Evolutionary conservation across 2,329 filamentous ascomycete species (phyloP).

Genomic region (Cordyceps farinosa): DNA sequence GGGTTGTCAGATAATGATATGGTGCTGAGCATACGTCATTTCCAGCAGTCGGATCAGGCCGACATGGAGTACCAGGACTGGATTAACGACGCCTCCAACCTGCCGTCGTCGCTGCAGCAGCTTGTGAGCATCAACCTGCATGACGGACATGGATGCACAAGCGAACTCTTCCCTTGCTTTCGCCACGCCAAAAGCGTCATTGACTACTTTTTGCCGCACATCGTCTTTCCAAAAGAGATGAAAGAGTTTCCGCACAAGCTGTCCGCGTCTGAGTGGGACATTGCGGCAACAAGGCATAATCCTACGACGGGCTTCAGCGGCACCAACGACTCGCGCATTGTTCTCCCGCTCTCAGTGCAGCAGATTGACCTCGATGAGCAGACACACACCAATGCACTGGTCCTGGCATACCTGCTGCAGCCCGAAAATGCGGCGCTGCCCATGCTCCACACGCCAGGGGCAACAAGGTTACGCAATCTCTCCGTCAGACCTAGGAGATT

Average conservation of each 20-base stretch:
- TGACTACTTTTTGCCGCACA: constrained; percentile 58
- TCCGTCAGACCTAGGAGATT: too few species aligned
- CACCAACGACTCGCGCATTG: constrained; percentile 58
- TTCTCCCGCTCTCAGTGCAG: constrained; percentile 53
- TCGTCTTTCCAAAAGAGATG: constrained; percentile 60
- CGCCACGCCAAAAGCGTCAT: constrained; percentile 50
- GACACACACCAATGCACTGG: constrained; percentile 64
- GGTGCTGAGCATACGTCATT: not conserved
- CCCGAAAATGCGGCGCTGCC: constrained; percentile 44
- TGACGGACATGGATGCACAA: constrained; percentile 48
- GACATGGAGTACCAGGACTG: constrained; percentile 50
- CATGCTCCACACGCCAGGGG: not conserved
- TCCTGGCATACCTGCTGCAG: constrained; percentile 56
- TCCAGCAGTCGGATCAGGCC: constrained; percentile 41
- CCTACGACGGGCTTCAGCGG: constrained; percentile 65
- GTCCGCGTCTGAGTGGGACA: constrained; percentile 64
- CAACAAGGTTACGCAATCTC: too few species aligned
- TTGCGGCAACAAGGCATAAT: constrained; percentile 45
- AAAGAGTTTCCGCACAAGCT: constrained; percentile 63
- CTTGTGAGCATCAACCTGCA: constrained; percentile 55
- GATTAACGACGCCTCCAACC: constrained; percentile 32
- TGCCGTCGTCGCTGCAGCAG: constrained; percentile 38
- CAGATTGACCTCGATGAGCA: constrained; percentile 34
- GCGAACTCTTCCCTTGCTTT: constrained; percentile 51
- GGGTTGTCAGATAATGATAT: constrained; percentile 39